phyloP scores from a whole-genome alignment of 495 filamentous ascomycete species.

The Hamigera avellanea region DNA sequence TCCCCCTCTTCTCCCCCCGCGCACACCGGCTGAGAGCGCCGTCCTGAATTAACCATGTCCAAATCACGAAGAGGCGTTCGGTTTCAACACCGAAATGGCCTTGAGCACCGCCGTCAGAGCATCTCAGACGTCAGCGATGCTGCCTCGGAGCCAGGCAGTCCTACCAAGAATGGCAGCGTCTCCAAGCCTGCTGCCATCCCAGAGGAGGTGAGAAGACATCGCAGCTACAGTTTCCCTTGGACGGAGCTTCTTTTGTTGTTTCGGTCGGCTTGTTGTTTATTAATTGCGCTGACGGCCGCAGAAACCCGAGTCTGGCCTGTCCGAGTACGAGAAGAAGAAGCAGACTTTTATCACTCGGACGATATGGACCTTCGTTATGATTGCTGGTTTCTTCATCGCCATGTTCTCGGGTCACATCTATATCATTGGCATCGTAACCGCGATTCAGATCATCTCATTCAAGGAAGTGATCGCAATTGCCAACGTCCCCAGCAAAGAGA shows the following conservation, averaged over 20 bases:
- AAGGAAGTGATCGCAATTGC: conserved; percentile 99
- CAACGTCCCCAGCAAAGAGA: conserved; percentile 81
- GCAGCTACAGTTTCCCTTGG: too few species aligned
- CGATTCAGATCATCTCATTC: conserved; percentile 92
- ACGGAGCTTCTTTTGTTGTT: conserved; percentile 1
- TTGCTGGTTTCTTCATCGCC: conserved; percentile 77
- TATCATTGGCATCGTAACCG: conserved; percentile 83
- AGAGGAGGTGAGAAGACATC: conserved; percentile 29
- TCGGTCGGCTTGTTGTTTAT: conserved; percentile 1
- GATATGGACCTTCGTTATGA: conserved; percentile 98
- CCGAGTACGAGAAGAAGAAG: conserved; percentile 98
- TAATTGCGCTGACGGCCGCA: conserved; percentile 8
- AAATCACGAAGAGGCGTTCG: conserved; percentile 73
- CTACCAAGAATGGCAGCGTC: conserved; percentile 34
- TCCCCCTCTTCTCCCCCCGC: neutral
- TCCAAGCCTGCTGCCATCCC: conserved; percentile 35
- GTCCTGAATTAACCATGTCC: conserved; percentile 38
- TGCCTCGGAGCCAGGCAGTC: conserved; percentile 49
- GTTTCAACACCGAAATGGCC: conserved; percentile 59
- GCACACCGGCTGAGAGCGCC: neutral
- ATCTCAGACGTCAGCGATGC: conserved; percentile 75
- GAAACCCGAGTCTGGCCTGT: conserved; percentile 35
- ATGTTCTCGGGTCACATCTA: conserved; percentile 96
- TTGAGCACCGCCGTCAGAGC: conserved; percentile 52
- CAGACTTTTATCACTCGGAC: conserved; percentile 94